Base-by-base conservation (phyloP, 2,329 filamentous ascomycete genomes). In the Fusarium pininemorale region DNA sequence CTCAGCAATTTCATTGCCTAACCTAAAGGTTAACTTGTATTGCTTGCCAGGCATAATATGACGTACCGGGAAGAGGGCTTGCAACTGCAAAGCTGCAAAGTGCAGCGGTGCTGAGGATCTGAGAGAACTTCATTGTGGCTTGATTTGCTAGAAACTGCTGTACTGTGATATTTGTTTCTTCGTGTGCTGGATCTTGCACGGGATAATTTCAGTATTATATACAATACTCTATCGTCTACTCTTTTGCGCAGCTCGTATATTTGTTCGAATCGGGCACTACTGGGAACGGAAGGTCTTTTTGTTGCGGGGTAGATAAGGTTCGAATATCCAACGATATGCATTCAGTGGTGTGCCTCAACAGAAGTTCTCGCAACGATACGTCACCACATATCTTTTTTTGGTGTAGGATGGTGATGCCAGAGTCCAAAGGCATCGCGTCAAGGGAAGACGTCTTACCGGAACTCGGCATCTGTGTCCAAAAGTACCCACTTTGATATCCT, bases 31-130 rank as follows among this genome's bases (percentile, higher is more conserved):
- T 15, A 66, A 15, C 8, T 11, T 3, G 0, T 18, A 4, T 9
- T 22, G 7, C 15, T 10, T 5, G 3, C 1, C 6, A 6, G 0
- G 2, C 0, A 8, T 5, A 16, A 7, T 1, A 6, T 3, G 11
- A 20, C 35, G 22, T 13, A 57, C 63, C 37, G 14, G 50, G 60
- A 7, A 66, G 6, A 1, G 63, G 63, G 37, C 60, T 58, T 32
- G 60, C 50, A 24, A 13, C 13, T 51, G 42, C 30, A 28, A 65
- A 50, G 4, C 50, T 28, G 13, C 42, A 66, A 1, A 66, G 7
- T 5, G 38, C 22, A 14, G 30, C 60, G 13, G 37, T 22, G 5
- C n/a, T 41, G 22, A 66, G 14, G 7, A 37, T 26, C 11, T 38
- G 30, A 28, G 48, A 44, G 1, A 44, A 7, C 42, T 65, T 66